A percentile compares a stretch with the other conserved stretches of the same genome.
Evolutionary conservation across 176 grass and related monocot genomes (phyloP).

Genomic region (Oryza meyeriana): DNA sequence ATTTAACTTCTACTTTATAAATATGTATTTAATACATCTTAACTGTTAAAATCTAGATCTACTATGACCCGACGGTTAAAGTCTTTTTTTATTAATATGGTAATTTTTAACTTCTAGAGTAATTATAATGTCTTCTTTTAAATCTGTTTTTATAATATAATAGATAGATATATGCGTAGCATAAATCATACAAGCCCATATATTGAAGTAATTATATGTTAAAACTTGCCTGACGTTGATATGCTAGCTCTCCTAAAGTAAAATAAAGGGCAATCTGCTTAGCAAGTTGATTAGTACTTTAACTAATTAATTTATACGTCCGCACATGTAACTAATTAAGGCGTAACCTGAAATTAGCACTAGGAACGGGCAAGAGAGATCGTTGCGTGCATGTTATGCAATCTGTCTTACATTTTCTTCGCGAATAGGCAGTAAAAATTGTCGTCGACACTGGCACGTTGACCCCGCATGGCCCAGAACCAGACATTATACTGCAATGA

Average conservation of each 20-base stretch:
- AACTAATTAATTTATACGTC: background rate
- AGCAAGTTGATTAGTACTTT: constrained; percentile 9
- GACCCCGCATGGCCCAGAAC: background rate
- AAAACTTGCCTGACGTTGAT: background rate
- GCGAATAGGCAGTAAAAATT: too few relatives aligned
- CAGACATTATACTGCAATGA: too few relatives aligned
- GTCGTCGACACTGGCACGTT: background rate
- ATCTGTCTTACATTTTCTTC: background rate
- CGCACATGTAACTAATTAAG: background rate
- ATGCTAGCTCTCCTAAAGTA: constrained; percentile 22
- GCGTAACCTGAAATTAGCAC: constrained; percentile 1
- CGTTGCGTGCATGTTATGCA: too few relatives aligned
- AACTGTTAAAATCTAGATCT: too few relatives aligned
- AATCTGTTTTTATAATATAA: too few relatives aligned
- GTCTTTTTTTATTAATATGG: too few relatives aligned
- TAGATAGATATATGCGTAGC: background rate
- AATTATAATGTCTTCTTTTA: too few relatives aligned
- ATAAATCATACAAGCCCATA: background rate
- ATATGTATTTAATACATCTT: too few relatives aligned
- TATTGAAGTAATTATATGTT: background rate
- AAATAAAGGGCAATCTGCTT: background rate
- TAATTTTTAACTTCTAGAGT: too few relatives aligned
- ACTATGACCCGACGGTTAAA: too few relatives aligned
- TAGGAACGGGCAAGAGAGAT: background rate
- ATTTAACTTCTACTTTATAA: too few relatives aligned